Percentiles rank a stretch among this genome's conserved stretches.
Conservation (phyloP, 2,329 filamentous ascomycete species). For the Paraconiothyrium brasiliense region DNA sequence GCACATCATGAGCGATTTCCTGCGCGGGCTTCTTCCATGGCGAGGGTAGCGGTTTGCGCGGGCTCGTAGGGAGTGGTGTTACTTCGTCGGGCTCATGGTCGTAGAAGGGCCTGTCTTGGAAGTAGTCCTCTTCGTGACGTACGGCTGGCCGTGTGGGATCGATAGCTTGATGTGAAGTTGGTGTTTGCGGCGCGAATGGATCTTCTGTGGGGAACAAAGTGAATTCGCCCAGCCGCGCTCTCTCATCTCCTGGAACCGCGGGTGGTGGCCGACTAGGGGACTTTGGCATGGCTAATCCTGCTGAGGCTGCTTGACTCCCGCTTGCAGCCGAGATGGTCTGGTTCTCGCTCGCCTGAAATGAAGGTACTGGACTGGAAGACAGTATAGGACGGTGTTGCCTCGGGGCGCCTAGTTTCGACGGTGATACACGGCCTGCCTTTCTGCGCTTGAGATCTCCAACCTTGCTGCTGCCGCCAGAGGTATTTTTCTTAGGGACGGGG, state of each 20-base stretch:
- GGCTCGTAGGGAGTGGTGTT: not conserved
- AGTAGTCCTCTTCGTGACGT: not conserved
- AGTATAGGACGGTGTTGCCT: slow-evolving; percentile 2
- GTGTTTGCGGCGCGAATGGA: not conserved
- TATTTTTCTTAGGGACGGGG: slow-evolving; percentile 5
- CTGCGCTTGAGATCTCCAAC: slow-evolving; percentile 5
- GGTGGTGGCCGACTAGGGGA: not conserved
- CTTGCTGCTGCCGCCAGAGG: not conserved
- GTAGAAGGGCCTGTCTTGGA: not conserved
- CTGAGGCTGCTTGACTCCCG: not conserved
- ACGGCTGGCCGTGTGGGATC: not conserved
- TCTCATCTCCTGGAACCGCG: not conserved
- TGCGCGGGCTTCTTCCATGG: not conserved
- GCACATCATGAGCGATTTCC: not conserved
- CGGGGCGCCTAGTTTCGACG: slow-evolving; percentile 8
- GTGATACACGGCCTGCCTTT: slow-evolving; percentile 10
- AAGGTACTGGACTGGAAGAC: not conserved
- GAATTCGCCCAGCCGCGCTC: slow-evolving; percentile 3
- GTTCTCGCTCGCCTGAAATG: not conserved
- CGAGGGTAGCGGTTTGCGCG: not conserved
- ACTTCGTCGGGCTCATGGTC: not conserved
- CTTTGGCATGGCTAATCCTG: not conserved
- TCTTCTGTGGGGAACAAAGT: slow-evolving; percentile 11
- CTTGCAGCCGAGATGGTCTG: not conserved
- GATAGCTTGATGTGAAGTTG: not conserved